Conservation (phyloP, 2,329 filamentous ascomycete species). For the Aspergillus pseudonomiae region DNA sequence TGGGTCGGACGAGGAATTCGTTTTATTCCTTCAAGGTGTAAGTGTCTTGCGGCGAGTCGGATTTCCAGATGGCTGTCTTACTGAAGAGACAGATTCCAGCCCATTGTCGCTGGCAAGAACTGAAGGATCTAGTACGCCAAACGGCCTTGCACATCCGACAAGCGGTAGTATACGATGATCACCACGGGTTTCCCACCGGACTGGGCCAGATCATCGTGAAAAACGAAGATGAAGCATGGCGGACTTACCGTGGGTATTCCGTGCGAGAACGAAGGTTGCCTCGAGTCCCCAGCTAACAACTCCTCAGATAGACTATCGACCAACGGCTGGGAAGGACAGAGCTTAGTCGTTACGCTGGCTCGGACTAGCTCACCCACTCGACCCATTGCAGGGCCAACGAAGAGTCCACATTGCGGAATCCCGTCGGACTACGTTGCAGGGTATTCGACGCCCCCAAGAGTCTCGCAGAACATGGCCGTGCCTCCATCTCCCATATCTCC, state of each 20-base stretch:
- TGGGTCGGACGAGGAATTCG: conserved; percentile 46
- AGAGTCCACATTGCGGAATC: conserved; percentile 36
- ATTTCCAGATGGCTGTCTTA: conserved; percentile 13
- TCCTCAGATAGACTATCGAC: conserved; percentile 43
- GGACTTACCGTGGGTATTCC: conserved; percentile 43
- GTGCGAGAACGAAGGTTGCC: not conserved
- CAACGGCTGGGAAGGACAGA: conserved; percentile 48
- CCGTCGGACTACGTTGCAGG: conserved; percentile 33
- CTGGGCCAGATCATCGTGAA: conserved; percentile 50
- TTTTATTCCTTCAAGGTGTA: conserved; percentile 49
- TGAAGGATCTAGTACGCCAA: conserved; percentile 49
- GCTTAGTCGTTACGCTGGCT: conserved; percentile 45
- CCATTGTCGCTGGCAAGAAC: conserved; percentile 49
- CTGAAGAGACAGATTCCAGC: conserved; percentile 39
- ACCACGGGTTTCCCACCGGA: conserved; percentile 45
- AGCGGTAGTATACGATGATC: conserved; percentile 49
- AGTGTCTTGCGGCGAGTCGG: conserved; percentile 17
- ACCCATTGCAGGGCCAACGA: conserved; percentile 47
- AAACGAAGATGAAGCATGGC: conserved; percentile 48
- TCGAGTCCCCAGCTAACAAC: not conserved
- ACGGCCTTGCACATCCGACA: conserved; percentile 48
- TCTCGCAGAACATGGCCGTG: conserved; percentile 30
- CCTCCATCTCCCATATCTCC: conserved; percentile 41
- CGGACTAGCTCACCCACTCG: conserved; percentile 44
- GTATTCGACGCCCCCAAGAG: conserved; percentile 37